A percentile compares a stretch with the other conserved stretches of the same genome.
Conservation (phyloP, 164 flowering plant species). For the Piper longum region DNA sequence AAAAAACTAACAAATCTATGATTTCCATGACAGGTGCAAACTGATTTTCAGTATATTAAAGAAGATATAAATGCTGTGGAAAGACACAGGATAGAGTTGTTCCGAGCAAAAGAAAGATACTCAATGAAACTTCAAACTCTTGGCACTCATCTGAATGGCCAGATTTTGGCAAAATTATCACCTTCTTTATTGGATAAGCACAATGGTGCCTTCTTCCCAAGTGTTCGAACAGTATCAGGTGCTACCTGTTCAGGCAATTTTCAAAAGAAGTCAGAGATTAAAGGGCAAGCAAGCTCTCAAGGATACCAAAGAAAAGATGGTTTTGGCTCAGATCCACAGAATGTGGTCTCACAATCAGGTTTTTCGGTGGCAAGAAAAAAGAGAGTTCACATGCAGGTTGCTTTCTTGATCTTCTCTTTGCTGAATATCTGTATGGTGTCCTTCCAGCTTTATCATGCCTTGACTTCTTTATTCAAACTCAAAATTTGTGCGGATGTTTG, state of each 20-base stretch:
- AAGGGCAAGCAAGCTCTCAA: conserved; percentile 35
- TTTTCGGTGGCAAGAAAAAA: conserved; percentile 56
- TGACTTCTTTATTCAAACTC: too few species aligned
- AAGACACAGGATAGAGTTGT: conserved; percentile 63
- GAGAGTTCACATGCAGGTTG: conserved; percentile 72
- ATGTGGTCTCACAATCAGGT: conserved; percentile 39
- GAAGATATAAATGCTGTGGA: conserved; percentile 77
- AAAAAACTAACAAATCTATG: background rate
- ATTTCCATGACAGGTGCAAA: conserved; percentile 38
- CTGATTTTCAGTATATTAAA: conserved; percentile 74
- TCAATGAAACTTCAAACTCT: conserved; percentile 44
- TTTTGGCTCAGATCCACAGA: conserved; percentile 42
- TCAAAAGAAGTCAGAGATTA: conserved; percentile 37
- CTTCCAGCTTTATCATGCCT: background rate
- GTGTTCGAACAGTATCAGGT: conserved; percentile 33
- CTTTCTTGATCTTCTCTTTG: conserved; percentile 3
- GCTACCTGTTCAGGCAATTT: conserved; percentile 29
- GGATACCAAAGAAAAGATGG: conserved; percentile 43
- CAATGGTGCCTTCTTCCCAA: conserved; percentile 28
- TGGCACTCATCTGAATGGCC: conserved; percentile 32
- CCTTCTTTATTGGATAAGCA: conserved; percentile 41
- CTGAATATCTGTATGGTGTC: too few species aligned
- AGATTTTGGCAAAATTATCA: conserved; percentile 26
- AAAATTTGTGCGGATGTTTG: background rate
- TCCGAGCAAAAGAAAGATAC: conserved; percentile 54